Base-by-base conservation (phyloP, 2,329 filamentous ascomycete species). In the Akanthomyces uredinophilus region DNA sequence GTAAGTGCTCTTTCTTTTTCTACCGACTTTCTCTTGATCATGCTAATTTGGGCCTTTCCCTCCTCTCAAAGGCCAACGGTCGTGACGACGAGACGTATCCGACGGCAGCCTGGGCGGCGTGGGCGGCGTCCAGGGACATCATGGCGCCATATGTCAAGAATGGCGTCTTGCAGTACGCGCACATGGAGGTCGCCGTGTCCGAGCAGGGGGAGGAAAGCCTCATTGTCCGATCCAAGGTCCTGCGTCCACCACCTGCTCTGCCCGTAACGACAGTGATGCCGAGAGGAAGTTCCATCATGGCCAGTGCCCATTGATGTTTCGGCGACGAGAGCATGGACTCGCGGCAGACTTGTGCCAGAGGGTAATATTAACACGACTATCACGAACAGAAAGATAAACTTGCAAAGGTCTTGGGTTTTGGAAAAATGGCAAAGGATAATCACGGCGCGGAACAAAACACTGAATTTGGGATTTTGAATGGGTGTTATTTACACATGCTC, bases 161-260 rank as follows among this genome's bases (percentile, higher is more conserved):
- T 43, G 81, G 80, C 13, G 70, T 77, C 24, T 66, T 83, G 49
- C 75, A 78, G 60, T 83, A 83, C 67, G 76, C 75, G 10, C 63
- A 80, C 56, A 79, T 81, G 77, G 78, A 81, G 64, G 71, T 80
- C 49, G 71, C 78, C 44, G 74, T 74, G 46, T 70, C 73, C 18
- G 72, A 75, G 50, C 66, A 72, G 1, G 73, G 74, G 39, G 72
- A 74, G 61, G 70, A 77, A 8, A 44, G 13, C 64, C 78, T 75
- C 74, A 71, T 71, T 18, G 67, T 79, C 20, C 70, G 70, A 41
- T 72, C 75, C 64, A 74, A 74, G 61, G 59, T 62, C 57, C 64
- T 62, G 52, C 65, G 67, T 55, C 68, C 67, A 54, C 68, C 71
- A 37, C 69, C 70, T 35, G 68, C 66, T 56, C 65, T 73, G 47